Conservation (phyloP, 805 yeast genomes). For the Clavispora santaluciae region DNA sequence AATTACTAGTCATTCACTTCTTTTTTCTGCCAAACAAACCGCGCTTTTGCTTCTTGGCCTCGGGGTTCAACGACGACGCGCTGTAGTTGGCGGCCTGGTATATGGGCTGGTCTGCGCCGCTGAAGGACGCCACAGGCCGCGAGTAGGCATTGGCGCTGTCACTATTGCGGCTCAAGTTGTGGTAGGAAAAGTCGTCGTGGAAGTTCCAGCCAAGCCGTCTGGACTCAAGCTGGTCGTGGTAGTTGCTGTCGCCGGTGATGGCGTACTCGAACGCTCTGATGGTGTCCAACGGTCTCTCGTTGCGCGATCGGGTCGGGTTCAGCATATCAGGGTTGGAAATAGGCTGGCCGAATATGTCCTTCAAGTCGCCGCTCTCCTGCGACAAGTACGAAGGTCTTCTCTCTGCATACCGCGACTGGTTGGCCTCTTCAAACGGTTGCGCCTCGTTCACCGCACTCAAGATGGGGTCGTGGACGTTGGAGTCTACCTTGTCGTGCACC, state of each 20-base stretch:
- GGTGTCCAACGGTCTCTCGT: conserved; percentile 96
- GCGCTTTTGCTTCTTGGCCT: conserved; percentile 66
- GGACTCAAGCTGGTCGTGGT: conserved; percentile 78
- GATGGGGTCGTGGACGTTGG: conserved; percentile 69
- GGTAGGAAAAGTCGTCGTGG: conserved; percentile 70
- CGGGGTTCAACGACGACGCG: conserved; percentile 41
- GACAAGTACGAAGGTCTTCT: conserved; percentile 40
- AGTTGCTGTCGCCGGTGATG: conserved; percentile 79
- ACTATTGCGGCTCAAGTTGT: conserved; percentile 28
- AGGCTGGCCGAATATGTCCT: conserved; percentile 83
- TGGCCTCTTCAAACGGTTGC: conserved; percentile 82
- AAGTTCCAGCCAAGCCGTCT: conserved; percentile 80
- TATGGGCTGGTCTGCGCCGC: conserved; percentile 37
- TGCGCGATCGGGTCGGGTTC: conserved; percentile 89
- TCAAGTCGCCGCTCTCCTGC: conserved; percentile 51
- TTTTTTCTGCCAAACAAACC: conserved; percentile 72
- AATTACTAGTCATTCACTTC: conserved; percentile 5
- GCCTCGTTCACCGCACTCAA: conserved; percentile 89
- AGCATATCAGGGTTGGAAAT: conserved; percentile 79
- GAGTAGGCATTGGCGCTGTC: conserved; percentile 24
- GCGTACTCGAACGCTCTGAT: conserved; percentile 91
- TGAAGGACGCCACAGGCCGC: conserved; percentile 33
- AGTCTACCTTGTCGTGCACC: conserved; percentile 23
- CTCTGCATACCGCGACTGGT: conserved; percentile 28
- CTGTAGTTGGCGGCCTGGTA: conserved; percentile 58